Evolutionary conservation across 1,284 basidiomycete genomes (phyloP).

Genomic region (Phlebopus sp.): DNA sequence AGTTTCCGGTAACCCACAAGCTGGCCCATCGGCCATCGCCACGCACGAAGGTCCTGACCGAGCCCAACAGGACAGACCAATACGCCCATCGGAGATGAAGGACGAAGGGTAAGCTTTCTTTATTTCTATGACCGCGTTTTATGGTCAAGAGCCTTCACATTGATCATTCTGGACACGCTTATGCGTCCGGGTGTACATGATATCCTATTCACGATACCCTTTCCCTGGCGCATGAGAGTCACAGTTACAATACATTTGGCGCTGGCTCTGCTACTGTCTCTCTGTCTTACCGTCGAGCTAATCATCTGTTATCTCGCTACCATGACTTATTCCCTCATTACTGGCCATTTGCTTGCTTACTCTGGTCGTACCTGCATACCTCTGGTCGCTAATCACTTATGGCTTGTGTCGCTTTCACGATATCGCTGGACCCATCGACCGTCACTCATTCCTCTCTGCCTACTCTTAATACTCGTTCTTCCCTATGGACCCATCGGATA

Average conservation of each 20-base stretch:
- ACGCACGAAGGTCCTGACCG: conserved; percentile 34
- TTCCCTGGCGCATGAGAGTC: conserved; percentile 26
- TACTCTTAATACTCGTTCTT: conserved; percentile 22
- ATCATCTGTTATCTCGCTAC: conserved; percentile 28
- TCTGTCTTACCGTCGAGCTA: conserved; percentile 26
- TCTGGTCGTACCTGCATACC: conserved; percentile 35
- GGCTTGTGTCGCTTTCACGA: conserved; percentile 33
- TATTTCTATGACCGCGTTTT: conserved; percentile 19
- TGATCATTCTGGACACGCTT: conserved; percentile 6
- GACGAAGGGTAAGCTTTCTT: conserved; percentile 82
- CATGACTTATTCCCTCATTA: conserved; percentile 37
- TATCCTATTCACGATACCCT: conserved; percentile 20
- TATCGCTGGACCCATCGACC: conserved; percentile 32
- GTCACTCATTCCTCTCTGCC: conserved; percentile 23
- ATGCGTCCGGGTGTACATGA: conserved; percentile 15
- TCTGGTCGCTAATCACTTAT: conserved; percentile 35
- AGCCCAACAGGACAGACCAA: conserved; percentile 32
- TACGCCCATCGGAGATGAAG: conserved; percentile 84
- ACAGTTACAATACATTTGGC: conserved; percentile 17
- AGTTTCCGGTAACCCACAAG: conserved; percentile 14
- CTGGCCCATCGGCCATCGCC: conserved; percentile 29
- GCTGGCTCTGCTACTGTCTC: conserved; percentile 12
- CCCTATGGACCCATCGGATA: conserved; percentile 46
- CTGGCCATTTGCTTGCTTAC: conserved; percentile 36
- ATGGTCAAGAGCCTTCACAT: conserved; percentile 12